Conservation (phyloP, 371 early-diverging fungal species). For the Rhizomucor miehei region DNA sequence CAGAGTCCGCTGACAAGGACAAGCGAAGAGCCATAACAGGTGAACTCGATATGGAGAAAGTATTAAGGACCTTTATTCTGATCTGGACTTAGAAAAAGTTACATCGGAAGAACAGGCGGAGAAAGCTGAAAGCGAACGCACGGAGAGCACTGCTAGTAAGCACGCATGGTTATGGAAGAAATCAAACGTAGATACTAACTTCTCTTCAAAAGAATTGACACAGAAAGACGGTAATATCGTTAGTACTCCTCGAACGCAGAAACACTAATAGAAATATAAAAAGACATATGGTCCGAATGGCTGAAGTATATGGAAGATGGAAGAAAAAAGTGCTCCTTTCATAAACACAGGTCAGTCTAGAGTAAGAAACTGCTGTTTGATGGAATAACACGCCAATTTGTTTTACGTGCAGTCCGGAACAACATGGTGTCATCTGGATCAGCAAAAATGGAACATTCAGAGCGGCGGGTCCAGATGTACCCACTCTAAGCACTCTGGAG, state of each 20-base stretch:
- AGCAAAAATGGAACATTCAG: not conserved
- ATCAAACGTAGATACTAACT: not conserved
- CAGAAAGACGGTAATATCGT: not conserved
- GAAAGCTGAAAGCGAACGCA: not conserved
- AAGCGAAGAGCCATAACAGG: too few relatives aligned
- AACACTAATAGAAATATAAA: not conserved
- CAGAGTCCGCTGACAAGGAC: too few relatives aligned
- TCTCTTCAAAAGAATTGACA: not conserved
- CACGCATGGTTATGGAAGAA: not conserved
- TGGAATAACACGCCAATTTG: not conserved
- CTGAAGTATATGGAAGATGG: not conserved
- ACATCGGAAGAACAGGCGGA: not conserved
- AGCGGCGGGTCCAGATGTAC: not conserved
- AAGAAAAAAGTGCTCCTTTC: not conserved
- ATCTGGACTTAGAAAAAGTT: too few relatives aligned
- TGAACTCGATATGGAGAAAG: too few relatives aligned
- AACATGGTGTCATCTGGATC: not conserved
- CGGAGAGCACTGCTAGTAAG: not conserved
- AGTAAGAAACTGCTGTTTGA: not conserved
- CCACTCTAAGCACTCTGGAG: not conserved
- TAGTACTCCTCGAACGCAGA: not conserved
- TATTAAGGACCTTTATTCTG: too few relatives aligned
- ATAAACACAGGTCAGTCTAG: not conserved
- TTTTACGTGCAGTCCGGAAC: not conserved
- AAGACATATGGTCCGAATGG: not conserved